Evolutionary conservation across 1,284 basidiomycete species (phyloP).

Genomic region (Trichosporon ovoides): DNA sequence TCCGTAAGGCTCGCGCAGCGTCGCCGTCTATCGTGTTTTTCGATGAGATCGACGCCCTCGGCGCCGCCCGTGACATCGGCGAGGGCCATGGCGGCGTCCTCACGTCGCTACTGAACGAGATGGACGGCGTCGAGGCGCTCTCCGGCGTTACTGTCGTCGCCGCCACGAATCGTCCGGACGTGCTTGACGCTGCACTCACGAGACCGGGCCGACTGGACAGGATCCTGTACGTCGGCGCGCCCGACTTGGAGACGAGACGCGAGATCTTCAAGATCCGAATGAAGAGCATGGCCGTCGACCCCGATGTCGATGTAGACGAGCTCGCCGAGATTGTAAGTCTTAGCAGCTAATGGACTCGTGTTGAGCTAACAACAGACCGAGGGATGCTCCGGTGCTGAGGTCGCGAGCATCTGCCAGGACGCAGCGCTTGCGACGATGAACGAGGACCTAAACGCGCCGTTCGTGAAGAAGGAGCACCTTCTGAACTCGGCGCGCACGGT

Average conservation of each 20-base stretch:
- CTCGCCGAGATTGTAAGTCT: conserved; percentile 67
- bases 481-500: conserved; percentile 66
- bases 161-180: conserved; percentile 92
- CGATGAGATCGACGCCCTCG: conserved; percentile 95
- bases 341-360: background rate
- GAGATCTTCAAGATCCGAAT: conserved; percentile 80
- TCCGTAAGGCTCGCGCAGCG: conserved; percentile 87
- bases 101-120: conserved; percentile 90
- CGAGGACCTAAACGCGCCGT: conserved; percentile 67
- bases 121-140: conserved; percentile 95
- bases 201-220: conserved; percentile 93
- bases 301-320: conserved; percentile 61
- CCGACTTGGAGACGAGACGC: conserved; percentile 67
- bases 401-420: conserved; percentile 88
- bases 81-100: conserved; percentile 74
- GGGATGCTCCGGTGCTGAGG: conserved; percentile 95
- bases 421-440: conserved; percentile 90
- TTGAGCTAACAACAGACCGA: conserved; percentile 59
- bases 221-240: conserved; percentile 90
- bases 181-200: conserved; percentile 88
- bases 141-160: conserved; percentile 89
- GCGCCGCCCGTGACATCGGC: conserved; percentile 64
- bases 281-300: conserved; percentile 71
- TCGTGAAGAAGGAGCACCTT: conserved; percentile 70
- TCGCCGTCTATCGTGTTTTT: conserved; percentile 96